Evolutionary conservation across 2,329 filamentous ascomycete genomes (phyloP), one percentile per base, ranked within the genome.

Genomic region (Colletotrichum destructivum): DNA sequence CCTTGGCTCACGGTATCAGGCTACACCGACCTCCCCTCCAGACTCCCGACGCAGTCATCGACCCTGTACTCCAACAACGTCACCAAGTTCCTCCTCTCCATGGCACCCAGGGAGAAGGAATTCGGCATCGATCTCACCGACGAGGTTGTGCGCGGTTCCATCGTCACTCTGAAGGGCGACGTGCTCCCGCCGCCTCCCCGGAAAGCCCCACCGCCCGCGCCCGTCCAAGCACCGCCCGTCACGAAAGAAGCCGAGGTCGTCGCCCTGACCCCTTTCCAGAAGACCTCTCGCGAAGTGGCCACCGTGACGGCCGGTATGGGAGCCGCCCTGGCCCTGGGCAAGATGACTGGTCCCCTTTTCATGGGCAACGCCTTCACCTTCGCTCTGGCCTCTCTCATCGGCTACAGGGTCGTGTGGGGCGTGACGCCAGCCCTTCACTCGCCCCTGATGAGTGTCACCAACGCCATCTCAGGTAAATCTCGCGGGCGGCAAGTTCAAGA

Each of bases 1-100:
- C 38, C 23, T 46, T 35, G 54, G 49, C 75, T 83, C 42, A 83
- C 76, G 63, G 21, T 6, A 51, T 16, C 57, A 90, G 89, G 93
- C 44, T 97, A 97, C 80, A 97, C 94, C 54, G 94, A 98, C 81
- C 87, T 97, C 38, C 94, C 95, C 0, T 97, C 94, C 42, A 89
- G 94, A 56, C 87, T 98, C 2, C 94, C 95, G 0, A 97, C 94
- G 0, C 95, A 98, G 80, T 94, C 94, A 0, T 97, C 94, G 0
- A 97, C 94, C 0, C 84, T 98, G 23, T 98, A 97, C 82, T 96
- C 94, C 2, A 98, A 97, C 87, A 98, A 98, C 79, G 95, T 97
- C 77, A 95, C 92, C 75, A 98, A 97, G 79, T 93, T 95, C 69
- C 84, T 97, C 38, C 86, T 98, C 12, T 96, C 94, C 0, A 94